A percentile compares a stretch with the other conserved stretches of the same genome.
Evolutionary conservation across 129 eudicot species (phyloP).

Genomic region (carrot (Daucus carota)): DNA sequence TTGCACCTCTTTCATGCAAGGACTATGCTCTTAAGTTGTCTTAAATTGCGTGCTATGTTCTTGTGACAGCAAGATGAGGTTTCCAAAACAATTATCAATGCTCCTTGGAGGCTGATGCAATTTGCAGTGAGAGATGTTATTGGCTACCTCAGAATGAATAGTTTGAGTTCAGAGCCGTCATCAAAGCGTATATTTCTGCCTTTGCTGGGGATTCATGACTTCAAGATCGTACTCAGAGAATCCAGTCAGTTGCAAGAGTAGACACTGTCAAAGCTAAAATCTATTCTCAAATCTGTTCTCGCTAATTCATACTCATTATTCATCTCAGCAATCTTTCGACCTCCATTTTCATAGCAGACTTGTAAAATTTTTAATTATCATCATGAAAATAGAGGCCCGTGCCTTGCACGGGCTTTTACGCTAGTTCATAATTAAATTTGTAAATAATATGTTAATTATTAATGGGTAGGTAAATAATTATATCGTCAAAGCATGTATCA

Average conservation of each 20-base stretch:
- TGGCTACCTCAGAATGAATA: conserved; percentile 52
- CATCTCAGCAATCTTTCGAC: no score
- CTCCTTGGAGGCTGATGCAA: conserved; percentile 75
- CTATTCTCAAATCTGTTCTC: no score
- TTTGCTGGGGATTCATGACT: conserved; percentile 27
- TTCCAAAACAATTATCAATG: conserved; percentile 42
- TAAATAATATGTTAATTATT: no score
- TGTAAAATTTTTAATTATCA: no score
- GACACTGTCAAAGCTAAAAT: no score
- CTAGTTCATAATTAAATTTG: no score
- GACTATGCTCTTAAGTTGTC: background rate
- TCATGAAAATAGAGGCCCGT: no score
- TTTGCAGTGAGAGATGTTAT: conserved; percentile 94
- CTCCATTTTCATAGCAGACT: no score
- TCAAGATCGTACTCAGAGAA: conserved; percentile 37
- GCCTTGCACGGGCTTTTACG: no score
- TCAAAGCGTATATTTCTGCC: conserved; percentile 68
- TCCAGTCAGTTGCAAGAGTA: conserved; percentile 38
- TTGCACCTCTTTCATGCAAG: background rate
- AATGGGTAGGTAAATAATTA: no score
- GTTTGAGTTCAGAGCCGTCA: conserved; percentile 55
- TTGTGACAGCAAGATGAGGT: conserved; percentile 48
- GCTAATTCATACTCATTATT: no score
- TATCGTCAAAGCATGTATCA: no score
- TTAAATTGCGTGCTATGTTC: conserved; percentile 15